phyloP scores from a whole-genome alignment of 805 yeast genomes.

The Monosporozyma aquatica region DNA sequence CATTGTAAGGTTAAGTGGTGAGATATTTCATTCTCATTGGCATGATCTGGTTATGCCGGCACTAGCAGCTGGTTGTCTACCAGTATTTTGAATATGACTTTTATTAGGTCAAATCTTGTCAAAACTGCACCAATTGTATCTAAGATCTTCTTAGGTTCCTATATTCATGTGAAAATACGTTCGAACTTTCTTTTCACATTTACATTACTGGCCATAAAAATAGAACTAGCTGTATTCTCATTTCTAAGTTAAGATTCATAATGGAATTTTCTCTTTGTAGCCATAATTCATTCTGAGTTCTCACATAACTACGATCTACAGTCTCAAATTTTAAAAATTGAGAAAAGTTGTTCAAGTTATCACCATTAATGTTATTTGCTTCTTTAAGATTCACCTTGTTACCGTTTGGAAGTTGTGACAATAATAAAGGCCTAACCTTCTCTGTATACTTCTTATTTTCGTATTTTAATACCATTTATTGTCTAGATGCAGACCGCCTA shows the following conservation, averaged over 20 bases:
- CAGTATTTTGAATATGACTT: constrained; percentile 1
- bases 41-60: constrained; percentile 3
- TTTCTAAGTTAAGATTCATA: constrained; percentile 40
- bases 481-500: neutral
- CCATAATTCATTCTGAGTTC: constrained; percentile 83
- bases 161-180: constrained; percentile 64
- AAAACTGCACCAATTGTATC: constrained; percentile 65
- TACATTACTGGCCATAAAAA: constrained; percentile 39
- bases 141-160: constrained; percentile 56
- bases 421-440: neutral
- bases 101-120: constrained; percentile 35
- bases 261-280: constrained; percentile 68
- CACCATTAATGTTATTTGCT: constrained; percentile 7
- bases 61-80: neutral
- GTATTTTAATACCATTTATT: neutral
- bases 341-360: constrained; percentile 36
- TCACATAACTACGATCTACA: constrained; percentile 40
- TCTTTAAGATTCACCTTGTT: neutral
- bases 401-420: constrained; percentile 4
- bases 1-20: neutral
- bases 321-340: constrained; percentile 34
- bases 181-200: constrained; percentile 71
- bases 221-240: constrained; percentile 17
- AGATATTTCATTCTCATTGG: neutral
- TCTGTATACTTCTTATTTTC: neutral